phyloP scores from a whole-genome alignment of 306 rosid genomes.

The Hippophae rhamnoides region DNA sequence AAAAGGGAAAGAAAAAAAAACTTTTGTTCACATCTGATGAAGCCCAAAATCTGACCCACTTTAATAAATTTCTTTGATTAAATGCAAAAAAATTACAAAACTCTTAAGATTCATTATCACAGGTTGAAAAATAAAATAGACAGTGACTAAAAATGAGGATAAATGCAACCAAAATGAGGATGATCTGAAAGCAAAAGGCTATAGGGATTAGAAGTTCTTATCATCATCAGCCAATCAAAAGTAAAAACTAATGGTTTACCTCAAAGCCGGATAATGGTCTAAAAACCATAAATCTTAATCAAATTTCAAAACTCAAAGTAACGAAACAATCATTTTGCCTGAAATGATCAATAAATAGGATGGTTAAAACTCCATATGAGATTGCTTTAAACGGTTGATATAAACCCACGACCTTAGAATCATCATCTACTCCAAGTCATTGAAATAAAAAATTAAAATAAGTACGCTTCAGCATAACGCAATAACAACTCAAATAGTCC shows the following conservation, averaged over 20 bases:
- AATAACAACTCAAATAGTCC: slow-evolving; percentile 3
- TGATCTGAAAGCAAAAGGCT: too few species aligned
- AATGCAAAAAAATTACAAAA: slow-evolving; percentile 2
- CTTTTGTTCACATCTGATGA: slow-evolving; percentile 1
- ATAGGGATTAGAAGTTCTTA: too few species aligned
- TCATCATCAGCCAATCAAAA: too few species aligned
- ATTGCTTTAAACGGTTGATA: slow-evolving; percentile 34
- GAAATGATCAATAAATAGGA: slow-evolving; percentile 21
- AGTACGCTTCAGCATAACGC: background rate
- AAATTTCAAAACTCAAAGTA: slow-evolving; percentile 13
- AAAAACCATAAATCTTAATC: slow-evolving; percentile 21
- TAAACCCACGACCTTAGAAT: slow-evolving; percentile 5
- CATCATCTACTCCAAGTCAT: slow-evolving; percentile 37
- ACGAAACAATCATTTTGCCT: slow-evolving; percentile 13
- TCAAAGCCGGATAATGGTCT: slow-evolving; percentile 5
- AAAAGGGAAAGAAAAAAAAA: background rate
- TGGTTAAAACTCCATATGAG: slow-evolving; percentile 11
- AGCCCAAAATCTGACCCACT: slow-evolving; percentile 9
- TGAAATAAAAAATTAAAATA: slow-evolving; percentile 7
- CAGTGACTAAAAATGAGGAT: background rate
- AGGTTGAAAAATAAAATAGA: background rate
- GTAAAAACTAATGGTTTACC: background rate
- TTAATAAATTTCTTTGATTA: background rate
- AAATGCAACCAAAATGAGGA: too few species aligned
- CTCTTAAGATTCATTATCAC: slow-evolving; percentile 14